phyloP scores from a whole-genome alignment of 1,284 basidiomycete genomes.

The Microbotryum scabiosae region DNA sequence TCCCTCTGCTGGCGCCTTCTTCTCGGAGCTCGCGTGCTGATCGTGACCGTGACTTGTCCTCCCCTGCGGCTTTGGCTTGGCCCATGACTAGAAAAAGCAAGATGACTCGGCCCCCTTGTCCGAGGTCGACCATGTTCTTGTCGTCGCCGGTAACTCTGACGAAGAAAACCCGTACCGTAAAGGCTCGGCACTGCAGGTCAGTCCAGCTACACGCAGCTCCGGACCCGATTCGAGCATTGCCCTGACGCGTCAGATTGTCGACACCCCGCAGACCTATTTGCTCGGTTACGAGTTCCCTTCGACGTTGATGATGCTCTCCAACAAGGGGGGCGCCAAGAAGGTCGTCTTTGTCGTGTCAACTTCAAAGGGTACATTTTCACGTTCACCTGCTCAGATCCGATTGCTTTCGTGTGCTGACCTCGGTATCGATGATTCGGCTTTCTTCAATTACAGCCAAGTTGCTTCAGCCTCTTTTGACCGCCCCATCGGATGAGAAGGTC shows the following conservation, averaged over 20 bases:
- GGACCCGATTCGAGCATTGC: not conserved
- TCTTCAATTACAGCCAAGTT: constrained; percentile 27
- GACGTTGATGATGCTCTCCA: constrained; percentile 69
- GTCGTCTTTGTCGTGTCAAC: constrained; percentile 76
- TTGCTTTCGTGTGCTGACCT: not conserved
- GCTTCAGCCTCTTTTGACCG: constrained; percentile 25
- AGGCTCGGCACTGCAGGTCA: constrained; percentile 79
- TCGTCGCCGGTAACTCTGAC: constrained; percentile 72
- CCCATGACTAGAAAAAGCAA: constrained; percentile 11
- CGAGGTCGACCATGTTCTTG: constrained; percentile 54
- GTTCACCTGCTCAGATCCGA: not conserved
- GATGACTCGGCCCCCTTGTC: constrained; percentile 19
- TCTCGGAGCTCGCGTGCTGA: not conserved
- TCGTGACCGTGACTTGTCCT: too few species aligned
- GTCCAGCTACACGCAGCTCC: constrained; percentile 33
- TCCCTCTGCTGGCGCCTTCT: not conserved
- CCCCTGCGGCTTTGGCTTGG: too few species aligned
- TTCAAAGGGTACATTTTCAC: constrained; percentile 61
- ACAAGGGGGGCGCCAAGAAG: constrained; percentile 46
- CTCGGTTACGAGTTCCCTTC: constrained; percentile 96
- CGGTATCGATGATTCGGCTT: not conserved
- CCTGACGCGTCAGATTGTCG: not conserved
- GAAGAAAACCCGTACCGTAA: constrained; percentile 76
- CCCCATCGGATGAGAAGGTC: constrained; percentile 22
- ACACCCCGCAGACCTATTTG: constrained; percentile 66